These are phyloP conservation scores for Coemansia sp. DNA, from an alignment of 192 early-diverging fungal species.

Conservation along the genomic window DNA sequence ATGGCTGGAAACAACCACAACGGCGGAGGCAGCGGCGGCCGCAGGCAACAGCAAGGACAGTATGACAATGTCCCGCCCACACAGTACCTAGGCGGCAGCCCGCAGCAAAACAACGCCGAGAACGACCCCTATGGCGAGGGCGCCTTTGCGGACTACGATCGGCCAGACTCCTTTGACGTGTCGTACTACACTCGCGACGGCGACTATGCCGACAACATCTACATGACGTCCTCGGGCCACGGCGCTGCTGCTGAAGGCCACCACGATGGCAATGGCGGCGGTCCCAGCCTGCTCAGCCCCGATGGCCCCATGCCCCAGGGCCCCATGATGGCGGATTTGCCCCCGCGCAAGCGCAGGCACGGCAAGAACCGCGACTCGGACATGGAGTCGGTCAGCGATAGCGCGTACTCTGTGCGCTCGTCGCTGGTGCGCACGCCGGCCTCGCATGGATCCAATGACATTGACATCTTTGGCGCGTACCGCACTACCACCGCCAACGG, in stretches of 20 bases:
- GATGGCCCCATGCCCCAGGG: constrained; percentile 50
- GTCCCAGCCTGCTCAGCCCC: constrained; percentile 48
- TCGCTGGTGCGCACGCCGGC: constrained; percentile 59
- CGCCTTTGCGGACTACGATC: constrained; percentile 45
- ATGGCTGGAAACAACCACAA: constrained; percentile 44
- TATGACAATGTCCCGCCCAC: constrained; percentile 53
- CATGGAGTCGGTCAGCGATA: constrained; percentile 55
- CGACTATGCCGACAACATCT: constrained; percentile 44
- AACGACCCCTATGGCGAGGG: constrained; percentile 53
- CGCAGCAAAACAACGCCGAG: constrained; percentile 21
- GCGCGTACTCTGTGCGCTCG: constrained; percentile 56
- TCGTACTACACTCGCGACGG: constrained; percentile 56
- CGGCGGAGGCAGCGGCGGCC: constrained; percentile 23
- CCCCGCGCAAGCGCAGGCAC: constrained; percentile 49
- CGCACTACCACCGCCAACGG: constrained; percentile 34
- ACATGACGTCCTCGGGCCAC: constrained; percentile 24
- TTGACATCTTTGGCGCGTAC: constrained; percentile 56
- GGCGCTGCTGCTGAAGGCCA: constrained; percentile 11
- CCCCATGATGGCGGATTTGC: constrained; percentile 50
- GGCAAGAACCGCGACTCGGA: constrained; percentile 54
- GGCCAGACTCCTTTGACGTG: constrained; percentile 58
- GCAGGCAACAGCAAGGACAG: constrained; percentile 26
- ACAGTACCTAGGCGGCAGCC: constrained; percentile 48
- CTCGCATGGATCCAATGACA: constrained; percentile 50
- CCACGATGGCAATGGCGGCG: constrained; percentile 24